phyloP scores from a whole-genome alignment of 176 grass and related monocot species.

The Echinochloa phyllopogon region DNA sequence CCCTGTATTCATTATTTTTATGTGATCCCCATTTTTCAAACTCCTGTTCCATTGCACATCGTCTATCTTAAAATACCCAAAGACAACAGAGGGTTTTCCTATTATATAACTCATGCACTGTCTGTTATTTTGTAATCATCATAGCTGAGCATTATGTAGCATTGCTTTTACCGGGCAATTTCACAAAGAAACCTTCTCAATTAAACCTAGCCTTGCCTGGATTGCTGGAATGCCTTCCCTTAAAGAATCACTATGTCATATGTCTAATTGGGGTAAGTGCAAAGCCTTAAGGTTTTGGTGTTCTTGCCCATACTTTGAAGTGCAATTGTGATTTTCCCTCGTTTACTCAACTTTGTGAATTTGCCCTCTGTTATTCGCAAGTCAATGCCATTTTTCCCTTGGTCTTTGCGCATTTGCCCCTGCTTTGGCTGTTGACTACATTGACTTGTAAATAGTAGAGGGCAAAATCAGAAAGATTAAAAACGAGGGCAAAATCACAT shows the following conservation, averaged over 20 bases:
- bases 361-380: too few relatives aligned
- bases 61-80: background rate
- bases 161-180: background rate
- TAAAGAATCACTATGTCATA: conserved; percentile 25
- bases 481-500: too few relatives aligned
- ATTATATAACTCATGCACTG: conserved; percentile 1
- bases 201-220: conserved; percentile 1
- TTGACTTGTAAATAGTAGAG: too few relatives aligned
- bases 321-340: too few relatives aligned
- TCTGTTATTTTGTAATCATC: conserved; percentile 16
- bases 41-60: background rate
- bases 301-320: too few relatives aligned
- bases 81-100: background rate
- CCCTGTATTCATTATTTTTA: conserved; percentile 16
- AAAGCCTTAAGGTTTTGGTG: background rate
- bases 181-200: background rate
- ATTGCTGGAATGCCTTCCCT: conserved; percentile 16
- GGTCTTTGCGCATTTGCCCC: too few relatives aligned
- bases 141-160: background rate
- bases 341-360: too few relatives aligned
- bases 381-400: too few relatives aligned
- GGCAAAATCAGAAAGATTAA: too few relatives aligned
- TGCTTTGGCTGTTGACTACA: too few relatives aligned
- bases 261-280: background rate
- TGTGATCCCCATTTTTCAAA: conserved; percentile 5